A percentile compares a stretch with the other conserved stretches of the same genome.
phyloP scores from a whole-genome alignment of 805 yeast genomes.

The Huiozyma sinensis region DNA sequence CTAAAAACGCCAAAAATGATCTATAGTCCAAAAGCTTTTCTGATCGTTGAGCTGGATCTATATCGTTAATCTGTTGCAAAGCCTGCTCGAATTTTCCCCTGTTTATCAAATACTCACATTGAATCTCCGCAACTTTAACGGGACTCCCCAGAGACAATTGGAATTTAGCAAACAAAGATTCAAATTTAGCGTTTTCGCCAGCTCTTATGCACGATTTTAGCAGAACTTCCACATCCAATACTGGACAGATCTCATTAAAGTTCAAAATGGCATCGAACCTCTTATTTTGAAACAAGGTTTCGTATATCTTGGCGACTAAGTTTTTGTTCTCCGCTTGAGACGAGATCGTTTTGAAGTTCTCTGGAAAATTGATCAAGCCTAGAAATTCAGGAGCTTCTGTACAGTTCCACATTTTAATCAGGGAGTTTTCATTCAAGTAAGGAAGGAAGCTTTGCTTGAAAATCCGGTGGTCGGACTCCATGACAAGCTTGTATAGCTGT shows the following conservation, averaged over 20 bases:
- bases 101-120: slow-evolving; percentile 18
- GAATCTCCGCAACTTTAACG: slow-evolving; percentile 5
- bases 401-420: slow-evolving; percentile 11
- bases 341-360: slow-evolving; percentile 19
- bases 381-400: slow-evolving; percentile 5
- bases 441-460: slow-evolving; percentile 11
- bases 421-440: slow-evolving; percentile 16
- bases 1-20: too few species aligned
- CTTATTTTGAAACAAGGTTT: slow-evolving; percentile 10
- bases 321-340: slow-evolving; percentile 20
- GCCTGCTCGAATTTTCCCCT: slow-evolving; percentile 16
- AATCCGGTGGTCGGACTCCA: slow-evolving; percentile 1
- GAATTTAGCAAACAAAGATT: slow-evolving; percentile 10
- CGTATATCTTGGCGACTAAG: slow-evolving; percentile 16
- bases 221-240: slow-evolving; percentile 14
- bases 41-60: background rate
- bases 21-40: background rate
- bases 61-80: slow-evolving; percentile 6
- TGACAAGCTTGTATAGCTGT: slow-evolving; percentile 5
- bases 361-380: slow-evolving; percentile 17
- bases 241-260: slow-evolving; percentile 20
- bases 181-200: slow-evolving; percentile 15
- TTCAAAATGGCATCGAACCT: slow-evolving; percentile 11
- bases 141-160: slow-evolving; percentile 8
- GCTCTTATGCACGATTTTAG: slow-evolving; percentile 19